These are phyloP conservation scores for Powellomyces hirtus DNA, from an alignment of 192 early-diverging fungal species.

Conservation along the genomic window DNA sequence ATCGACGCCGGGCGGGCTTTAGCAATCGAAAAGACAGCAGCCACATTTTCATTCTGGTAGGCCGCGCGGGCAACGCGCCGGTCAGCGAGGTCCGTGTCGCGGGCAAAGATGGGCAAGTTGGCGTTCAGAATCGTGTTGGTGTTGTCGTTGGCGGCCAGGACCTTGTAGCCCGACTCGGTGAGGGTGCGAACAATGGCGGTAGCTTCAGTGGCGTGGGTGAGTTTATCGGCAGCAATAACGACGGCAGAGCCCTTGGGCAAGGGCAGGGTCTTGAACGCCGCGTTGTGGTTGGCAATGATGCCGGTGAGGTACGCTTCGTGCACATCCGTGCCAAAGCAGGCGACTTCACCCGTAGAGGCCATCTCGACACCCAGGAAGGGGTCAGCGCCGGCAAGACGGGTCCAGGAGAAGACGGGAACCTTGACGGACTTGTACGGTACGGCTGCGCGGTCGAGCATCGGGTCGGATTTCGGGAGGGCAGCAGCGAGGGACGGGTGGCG, in stretches of 20 bases:
- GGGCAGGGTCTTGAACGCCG: slow-evolving; percentile 78
- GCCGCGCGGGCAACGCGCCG: slow-evolving; percentile 29
- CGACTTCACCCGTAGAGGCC: slow-evolving; percentile 97
- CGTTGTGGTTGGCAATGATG: slow-evolving; percentile 78
- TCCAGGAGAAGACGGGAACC: slow-evolving; percentile 96
- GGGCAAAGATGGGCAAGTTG: not conserved
- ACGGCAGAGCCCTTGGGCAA: slow-evolving; percentile 57
- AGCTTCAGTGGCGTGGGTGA: slow-evolving; percentile 70
- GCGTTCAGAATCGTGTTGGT: slow-evolving; percentile 52
- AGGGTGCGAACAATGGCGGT: slow-evolving; percentile 68
- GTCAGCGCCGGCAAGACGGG: slow-evolving; percentile 91
- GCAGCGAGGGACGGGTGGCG: slow-evolving; percentile 56
- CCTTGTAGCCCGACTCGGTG: slow-evolving; percentile 58
- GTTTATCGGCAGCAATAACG: slow-evolving; percentile 62
- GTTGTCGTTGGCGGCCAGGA: slow-evolving; percentile 65
- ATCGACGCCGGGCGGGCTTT: slow-evolving; percentile 26
- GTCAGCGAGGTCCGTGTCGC: slow-evolving; percentile 30
- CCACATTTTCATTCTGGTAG: slow-evolving; percentile 36
- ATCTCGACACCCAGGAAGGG: slow-evolving; percentile 98
- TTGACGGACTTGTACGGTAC: slow-evolving; percentile 80
- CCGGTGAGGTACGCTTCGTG: slow-evolving; percentile 82
- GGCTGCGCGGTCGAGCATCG: slow-evolving; percentile 35
- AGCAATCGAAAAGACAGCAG: slow-evolving; percentile 46
- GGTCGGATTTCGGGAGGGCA: slow-evolving; percentile 41
- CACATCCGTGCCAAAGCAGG: slow-evolving; percentile 91